Evolutionary conservation across 371 early-diverging fungal species (phyloP), one percentile per base, ranked within the genome.

Genomic region (Capillidium heterosporum): DNA sequence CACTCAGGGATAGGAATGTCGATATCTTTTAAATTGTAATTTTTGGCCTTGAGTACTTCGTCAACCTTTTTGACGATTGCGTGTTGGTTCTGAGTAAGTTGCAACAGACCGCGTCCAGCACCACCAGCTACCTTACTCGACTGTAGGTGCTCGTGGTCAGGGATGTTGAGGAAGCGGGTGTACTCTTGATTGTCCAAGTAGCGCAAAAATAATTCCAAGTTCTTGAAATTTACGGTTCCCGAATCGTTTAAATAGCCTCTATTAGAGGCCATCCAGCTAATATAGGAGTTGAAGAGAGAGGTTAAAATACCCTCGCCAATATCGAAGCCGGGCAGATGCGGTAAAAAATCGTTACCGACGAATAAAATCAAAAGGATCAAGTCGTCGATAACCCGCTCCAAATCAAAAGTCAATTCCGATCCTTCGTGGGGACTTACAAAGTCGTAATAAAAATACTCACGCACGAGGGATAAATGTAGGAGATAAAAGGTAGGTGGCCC

Each of bases 271-370:
- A 92, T 66, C 8, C 80, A 66, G 47, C 73, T 71, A 60, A 84
- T 85, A 67, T 95, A 93, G 10, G 84, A 74, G n/a, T 78, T 76
- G 65, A 93, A 89, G 73, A 93, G 73, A 2, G 79, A 69, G 53
- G 79, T 84, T 41, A 99, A 68, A 0, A 94, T 98, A 39, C 93
- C 89, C 59, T 95, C 91, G 52, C 82, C 84, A 67, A 99, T 94
- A 56, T 98, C 91, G 26, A 99, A 76, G 54, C 80, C 84, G 39
- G 97, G 99, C 46, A 96, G 64, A 65, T 89, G 82, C 32, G 98
- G 99, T 61, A 99, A 64, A 68, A 99, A 99, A 71, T 99, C 99
- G 68, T 99, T 99, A 54, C 99, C 99, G 32, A 95, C 82, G 63
- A 98, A 88, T 63, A 96, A 84, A 32, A 81, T 83, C 61, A 99